A percentile compares a stretch with the other conserved stretches of the same genome.
Evolutionary conservation across 495 filamentous ascomycete genomes (phyloP).

Genomic region (Diplogelasinospora grovesii): DNA sequence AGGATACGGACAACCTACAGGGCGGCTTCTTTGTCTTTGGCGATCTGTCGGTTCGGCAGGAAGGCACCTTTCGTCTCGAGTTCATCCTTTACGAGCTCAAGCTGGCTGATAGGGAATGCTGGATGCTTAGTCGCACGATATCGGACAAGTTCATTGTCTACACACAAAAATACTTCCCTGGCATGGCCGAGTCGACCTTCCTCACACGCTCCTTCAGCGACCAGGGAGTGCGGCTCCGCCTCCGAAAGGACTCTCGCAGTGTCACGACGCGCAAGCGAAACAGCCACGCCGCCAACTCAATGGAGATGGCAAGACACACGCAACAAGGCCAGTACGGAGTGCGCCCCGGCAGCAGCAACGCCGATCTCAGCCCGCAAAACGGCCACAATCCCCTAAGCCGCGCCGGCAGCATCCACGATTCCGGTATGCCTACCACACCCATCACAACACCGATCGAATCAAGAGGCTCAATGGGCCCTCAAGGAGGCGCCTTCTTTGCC

Average conservation of each 20-base stretch:
- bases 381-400: conserved; percentile 15
- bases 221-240: conserved; percentile 82
- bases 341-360: conserved; percentile 7
- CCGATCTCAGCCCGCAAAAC: conserved; percentile 22
- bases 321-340: conserved; percentile 4
- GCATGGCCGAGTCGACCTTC: conserved; percentile 85
- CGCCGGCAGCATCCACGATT: conserved; percentile 14
- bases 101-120: conserved; percentile 46
- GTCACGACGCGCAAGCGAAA: conserved; percentile 40
- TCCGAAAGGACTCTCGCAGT: conserved; percentile 68
- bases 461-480: conserved; percentile 13
- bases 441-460: conserved; percentile 14
- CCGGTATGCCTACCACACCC: not conserved
- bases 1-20: conserved; percentile 87
- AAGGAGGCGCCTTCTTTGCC: conserved; percentile 15
- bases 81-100: conserved; percentile 91
- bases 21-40: conserved; percentile 97
- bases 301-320: conserved; percentile 10
- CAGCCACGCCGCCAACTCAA: conserved; percentile 8
- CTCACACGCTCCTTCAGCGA: conserved; percentile 90
- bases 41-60: conserved; percentile 78
- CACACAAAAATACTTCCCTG: conserved; percentile 72
- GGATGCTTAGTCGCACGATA: conserved; percentile 57
- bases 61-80: conserved; percentile 70
- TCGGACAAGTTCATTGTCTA: conserved; percentile 74